Conservation (phyloP, 345 rosid species). For the Microcos paniculata region DNA sequence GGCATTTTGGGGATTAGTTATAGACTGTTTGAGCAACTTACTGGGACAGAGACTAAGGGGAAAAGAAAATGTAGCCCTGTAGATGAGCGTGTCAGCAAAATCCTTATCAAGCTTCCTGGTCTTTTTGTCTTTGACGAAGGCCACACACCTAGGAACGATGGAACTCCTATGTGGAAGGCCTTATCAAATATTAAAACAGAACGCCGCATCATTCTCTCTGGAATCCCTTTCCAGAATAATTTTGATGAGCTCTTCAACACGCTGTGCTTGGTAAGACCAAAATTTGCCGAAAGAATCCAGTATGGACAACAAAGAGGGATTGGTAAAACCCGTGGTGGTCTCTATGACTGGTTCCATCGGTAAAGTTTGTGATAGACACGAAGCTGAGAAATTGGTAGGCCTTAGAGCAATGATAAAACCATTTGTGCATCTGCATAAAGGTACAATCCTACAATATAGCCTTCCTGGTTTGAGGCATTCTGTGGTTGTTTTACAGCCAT, state of each 20-base stretch:
- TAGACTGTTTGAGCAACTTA: slow-evolving; percentile 38
- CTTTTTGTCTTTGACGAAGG: slow-evolving; percentile 64
- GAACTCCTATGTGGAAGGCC: slow-evolving; percentile 44
- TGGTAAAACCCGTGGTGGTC: slow-evolving; percentile 28
- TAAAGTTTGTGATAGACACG: slow-evolving; percentile 20
- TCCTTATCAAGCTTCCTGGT: slow-evolving; percentile 36
- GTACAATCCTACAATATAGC: slow-evolving; percentile 46
- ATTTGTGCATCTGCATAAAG: slow-evolving; percentile 73
- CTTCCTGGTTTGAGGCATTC: slow-evolving; percentile 71
- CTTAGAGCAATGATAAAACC: slow-evolving; percentile 45
- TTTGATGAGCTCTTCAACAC: slow-evolving; percentile 56
- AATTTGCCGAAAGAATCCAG: slow-evolving; percentile 19
- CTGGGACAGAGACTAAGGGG: slow-evolving; percentile 15
- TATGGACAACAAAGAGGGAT: background rate
- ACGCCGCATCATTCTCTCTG: slow-evolving; percentile 52
- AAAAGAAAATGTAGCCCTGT: slow-evolving; percentile 13
- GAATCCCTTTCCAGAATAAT: slow-evolving; percentile 75
- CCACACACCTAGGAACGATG: slow-evolving; percentile 53
- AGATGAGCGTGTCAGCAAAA: slow-evolving; percentile 7
- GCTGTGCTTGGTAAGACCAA: slow-evolving; percentile 40
- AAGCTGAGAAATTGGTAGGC: slow-evolving; percentile 21
- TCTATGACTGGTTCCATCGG: slow-evolving; percentile 33
- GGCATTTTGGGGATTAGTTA: slow-evolving; percentile 56
- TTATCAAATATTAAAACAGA: slow-evolving; percentile 34
- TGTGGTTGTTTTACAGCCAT: slow-evolving; percentile 52